Evolutionary conservation across 495 filamentous ascomycete species (phyloP), one percentile per base, ranked within the genome.

Genomic region (Podospora pseudopauciseta): DNA sequence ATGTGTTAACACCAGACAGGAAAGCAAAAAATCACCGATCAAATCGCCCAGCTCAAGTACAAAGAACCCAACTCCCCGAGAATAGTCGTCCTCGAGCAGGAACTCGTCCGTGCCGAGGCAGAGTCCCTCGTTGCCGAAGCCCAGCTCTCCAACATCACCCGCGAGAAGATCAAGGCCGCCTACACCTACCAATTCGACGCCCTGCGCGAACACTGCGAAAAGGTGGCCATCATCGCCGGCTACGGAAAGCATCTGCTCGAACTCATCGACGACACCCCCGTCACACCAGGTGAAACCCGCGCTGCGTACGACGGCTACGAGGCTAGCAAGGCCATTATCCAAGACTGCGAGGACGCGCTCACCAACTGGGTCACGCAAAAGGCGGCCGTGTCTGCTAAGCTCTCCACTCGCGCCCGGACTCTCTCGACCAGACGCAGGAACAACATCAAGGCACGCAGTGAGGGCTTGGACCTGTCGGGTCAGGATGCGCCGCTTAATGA

Each of bases 141-240:
- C 44, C 95, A 99, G 79, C 86, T 99, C 60, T 97, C 93, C 75
- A 99, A 99, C 85, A 99, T 99, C 78, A 98, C 95, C 54, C 94
- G 95, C 73, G 94, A 98, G 82, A 99, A 99, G 88, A 87, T 99
- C 76, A 99, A 99, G 87, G 89, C 94, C 16, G 96, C 95, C 18
- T 99, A 97, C 83, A 90, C 91, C 69, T 99, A 99, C 83, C 95
- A 99, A 75, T 99, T 99, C 73, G 95, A 98, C 78, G 95, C 96
- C 55, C 88, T 99, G 70, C 90, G 92, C 66, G 95, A 99, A 82
- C 95, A 99, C 83, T 96, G 92, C 81, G 95, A 99, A 85, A 99
- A 98, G 83, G 86, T 98, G 18, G 95, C 95, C 76, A 94, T 98
- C 77, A 96, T 99, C 75, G 96, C 95, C 61, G 93, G 94, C 34